A percentile compares a stretch with the other conserved stretches of the same genome.
phyloP scores from a whole-genome alignment of 2,329 filamentous ascomycete genomes.

The Coniella lustricola region DNA sequence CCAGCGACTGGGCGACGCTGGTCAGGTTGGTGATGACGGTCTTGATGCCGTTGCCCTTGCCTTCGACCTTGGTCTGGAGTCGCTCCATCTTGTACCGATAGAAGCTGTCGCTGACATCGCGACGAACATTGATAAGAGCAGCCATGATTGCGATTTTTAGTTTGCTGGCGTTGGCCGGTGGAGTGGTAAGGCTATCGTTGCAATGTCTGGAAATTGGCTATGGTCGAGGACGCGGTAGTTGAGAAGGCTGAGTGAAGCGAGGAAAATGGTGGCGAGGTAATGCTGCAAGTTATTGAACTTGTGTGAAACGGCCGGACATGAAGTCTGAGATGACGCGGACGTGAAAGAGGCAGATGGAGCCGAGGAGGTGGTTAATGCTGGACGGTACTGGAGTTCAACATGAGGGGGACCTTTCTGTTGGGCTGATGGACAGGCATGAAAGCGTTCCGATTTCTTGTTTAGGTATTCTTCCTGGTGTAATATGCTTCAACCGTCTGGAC shows the following conservation, averaged over 20 bases:
- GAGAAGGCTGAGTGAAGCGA: constrained; percentile 21
- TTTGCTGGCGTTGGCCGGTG: constrained; percentile 1
- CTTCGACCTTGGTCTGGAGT: constrained; percentile 97
- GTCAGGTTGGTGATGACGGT: constrained; percentile 93
- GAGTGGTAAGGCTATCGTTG: constrained; percentile 8
- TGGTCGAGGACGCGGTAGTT: constrained; percentile 6
- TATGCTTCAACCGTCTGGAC: constrained; percentile 78
- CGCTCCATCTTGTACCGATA: constrained; percentile 99
- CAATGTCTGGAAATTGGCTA: no score
- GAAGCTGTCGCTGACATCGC: constrained; percentile 96
- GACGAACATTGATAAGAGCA: constrained; percentile 88
- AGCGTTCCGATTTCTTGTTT: constrained; percentile 32
- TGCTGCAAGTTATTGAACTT: constrained; percentile 17
- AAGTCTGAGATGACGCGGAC: constrained; percentile 25
- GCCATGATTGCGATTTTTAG: constrained; percentile 66
- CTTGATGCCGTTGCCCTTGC: constrained; percentile 99
- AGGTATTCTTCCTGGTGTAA: constrained; percentile 11
- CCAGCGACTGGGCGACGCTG: constrained; percentile 86
- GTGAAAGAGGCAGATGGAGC: constrained; percentile 32
- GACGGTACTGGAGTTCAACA: constrained; percentile 47
- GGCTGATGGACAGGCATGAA: constrained; percentile 52
- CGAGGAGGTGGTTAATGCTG: constrained; percentile 45
- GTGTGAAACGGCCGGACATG: constrained; percentile 31
- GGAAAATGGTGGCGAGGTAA: constrained; percentile 8
- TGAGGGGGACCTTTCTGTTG: constrained; percentile 46